phyloP scores from a whole-genome alignment of 169 alveolate species.

The Theileria sp. region DNA sequence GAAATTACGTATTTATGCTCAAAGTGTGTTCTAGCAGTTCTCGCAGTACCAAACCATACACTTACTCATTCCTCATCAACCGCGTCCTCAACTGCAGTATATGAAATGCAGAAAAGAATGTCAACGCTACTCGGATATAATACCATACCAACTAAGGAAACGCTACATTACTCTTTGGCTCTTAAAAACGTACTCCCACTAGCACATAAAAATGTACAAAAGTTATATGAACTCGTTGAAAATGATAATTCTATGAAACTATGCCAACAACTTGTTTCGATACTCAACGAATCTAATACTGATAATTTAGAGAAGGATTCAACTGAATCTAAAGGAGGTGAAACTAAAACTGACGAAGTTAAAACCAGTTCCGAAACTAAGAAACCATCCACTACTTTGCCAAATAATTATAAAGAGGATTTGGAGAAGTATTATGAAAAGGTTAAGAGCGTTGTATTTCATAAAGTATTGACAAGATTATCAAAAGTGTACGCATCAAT shows the following conservation, averaged over 20 bases:
- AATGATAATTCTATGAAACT: constrained; percentile 74
- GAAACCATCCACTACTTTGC: neutral
- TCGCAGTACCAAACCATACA: constrained; percentile 73
- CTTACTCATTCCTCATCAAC: constrained; percentile 51
- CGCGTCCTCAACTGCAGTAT: constrained; percentile 46
- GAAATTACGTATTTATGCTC: constrained; percentile 77
- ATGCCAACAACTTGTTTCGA: constrained; percentile 65
- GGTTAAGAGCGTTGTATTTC: constrained; percentile 82
- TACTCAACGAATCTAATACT: constrained; percentile 53
- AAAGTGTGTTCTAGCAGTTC: constrained; percentile 83
- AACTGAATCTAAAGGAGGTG: neutral
- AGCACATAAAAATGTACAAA: constrained; percentile 75
- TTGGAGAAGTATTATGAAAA: constrained; percentile 72
- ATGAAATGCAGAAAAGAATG: constrained; percentile 82
- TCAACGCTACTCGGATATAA: constrained; percentile 80
- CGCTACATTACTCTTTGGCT: constrained; percentile 74
- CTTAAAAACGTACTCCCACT: constrained; percentile 73
- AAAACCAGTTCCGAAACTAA: neutral
- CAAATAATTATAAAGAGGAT: neutral
- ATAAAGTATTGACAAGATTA: constrained; percentile 77
- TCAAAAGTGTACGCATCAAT: constrained; percentile 82
- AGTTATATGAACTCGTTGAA: constrained; percentile 79
- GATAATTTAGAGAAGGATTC: neutral
- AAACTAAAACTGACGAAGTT: constrained; percentile 37
- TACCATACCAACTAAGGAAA: constrained; percentile 84